phyloP scores from a whole-genome alignment of 371 early-diverging fungal species.

The Syncephalastrum monosporum region DNA sequence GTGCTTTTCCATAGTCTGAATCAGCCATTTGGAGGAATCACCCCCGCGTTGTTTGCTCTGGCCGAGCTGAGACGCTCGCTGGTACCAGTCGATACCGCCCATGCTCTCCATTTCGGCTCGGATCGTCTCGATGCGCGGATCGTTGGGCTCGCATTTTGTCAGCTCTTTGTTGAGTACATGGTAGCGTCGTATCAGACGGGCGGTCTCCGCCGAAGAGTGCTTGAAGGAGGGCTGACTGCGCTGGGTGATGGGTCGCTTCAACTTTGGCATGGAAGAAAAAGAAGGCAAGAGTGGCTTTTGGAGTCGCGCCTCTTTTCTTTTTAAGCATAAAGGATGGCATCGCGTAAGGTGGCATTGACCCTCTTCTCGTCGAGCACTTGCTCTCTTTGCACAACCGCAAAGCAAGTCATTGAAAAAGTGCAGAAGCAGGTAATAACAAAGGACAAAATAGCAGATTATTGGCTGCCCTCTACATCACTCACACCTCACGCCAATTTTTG shows the following conservation, averaged over 20 bases:
- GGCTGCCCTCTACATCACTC: neutral
- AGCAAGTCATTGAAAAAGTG: conserved; percentile 37
- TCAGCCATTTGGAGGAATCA: conserved; percentile 84
- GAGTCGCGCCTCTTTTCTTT: neutral
- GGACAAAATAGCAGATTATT: neutral
- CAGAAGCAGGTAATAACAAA: conserved; percentile 38
- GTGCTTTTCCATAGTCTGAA: conserved; percentile 46
- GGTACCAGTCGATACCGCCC: conserved; percentile 89
- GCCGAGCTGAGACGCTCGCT: conserved; percentile 79
- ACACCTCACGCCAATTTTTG: too few relatives aligned
- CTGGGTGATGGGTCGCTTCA: conserved; percentile 7
- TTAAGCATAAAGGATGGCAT: conserved; percentile 21
- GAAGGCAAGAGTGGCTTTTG: too few relatives aligned
- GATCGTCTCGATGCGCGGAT: conserved; percentile 37
- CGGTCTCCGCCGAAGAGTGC: conserved; percentile 53
- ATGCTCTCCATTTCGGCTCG: conserved; percentile 71
- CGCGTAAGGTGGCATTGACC: conserved; percentile 39
- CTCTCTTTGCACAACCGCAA: conserved; percentile 50
- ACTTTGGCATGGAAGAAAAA: conserved; percentile 7
- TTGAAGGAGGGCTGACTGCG: conserved; percentile 27
- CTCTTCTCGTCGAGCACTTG: conserved; percentile 54
- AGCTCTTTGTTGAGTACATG: conserved; percentile 77
- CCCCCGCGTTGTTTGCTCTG: conserved; percentile 82
- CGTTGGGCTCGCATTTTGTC: conserved; percentile 38
- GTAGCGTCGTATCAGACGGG: conserved; percentile 67